These are phyloP conservation scores for Colletotrichum sublineola DNA, from an alignment of 2,329 filamentous ascomycete genomes.

Conservation along the genomic window DNA sequence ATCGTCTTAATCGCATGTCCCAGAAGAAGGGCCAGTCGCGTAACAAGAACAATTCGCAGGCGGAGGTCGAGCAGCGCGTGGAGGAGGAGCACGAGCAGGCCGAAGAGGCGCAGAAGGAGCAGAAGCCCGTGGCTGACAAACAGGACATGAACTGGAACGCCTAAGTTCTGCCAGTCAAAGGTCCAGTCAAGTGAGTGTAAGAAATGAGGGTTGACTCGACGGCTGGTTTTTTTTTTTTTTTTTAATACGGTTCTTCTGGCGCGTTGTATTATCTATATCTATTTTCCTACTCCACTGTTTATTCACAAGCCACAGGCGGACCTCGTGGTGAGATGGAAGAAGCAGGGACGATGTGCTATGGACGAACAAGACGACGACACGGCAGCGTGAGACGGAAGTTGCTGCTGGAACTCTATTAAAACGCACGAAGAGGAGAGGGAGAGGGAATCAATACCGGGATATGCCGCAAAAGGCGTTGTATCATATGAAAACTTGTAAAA, in stretches of 20 bases:
- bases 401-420: not conserved
- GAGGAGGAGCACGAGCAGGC: constrained; percentile 22
- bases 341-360: not conserved
- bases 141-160: constrained; percentile 40
- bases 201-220: not conserved
- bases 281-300: not conserved
- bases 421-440: not conserved
- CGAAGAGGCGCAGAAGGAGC: constrained; percentile 32
- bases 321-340: not conserved
- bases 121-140: constrained; percentile 39
- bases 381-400: not conserved
- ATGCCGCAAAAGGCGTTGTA: constrained; percentile 7
- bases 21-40: not conserved
- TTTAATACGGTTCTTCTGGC: not conserved
- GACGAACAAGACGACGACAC: not conserved
- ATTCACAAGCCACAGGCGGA: not conserved
- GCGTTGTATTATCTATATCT: constrained; percentile 3
- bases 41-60: not conserved
- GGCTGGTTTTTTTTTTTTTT: no score
- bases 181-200: not conserved
- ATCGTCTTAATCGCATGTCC: not conserved
- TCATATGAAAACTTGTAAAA: constrained; percentile 7
- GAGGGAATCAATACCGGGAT: not conserved
- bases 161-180: not conserved
- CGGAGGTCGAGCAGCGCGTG: constrained; percentile 11